phyloP scores from a whole-genome alignment of 140 eudicot genomes.

The Cichorium intybus region DNA sequence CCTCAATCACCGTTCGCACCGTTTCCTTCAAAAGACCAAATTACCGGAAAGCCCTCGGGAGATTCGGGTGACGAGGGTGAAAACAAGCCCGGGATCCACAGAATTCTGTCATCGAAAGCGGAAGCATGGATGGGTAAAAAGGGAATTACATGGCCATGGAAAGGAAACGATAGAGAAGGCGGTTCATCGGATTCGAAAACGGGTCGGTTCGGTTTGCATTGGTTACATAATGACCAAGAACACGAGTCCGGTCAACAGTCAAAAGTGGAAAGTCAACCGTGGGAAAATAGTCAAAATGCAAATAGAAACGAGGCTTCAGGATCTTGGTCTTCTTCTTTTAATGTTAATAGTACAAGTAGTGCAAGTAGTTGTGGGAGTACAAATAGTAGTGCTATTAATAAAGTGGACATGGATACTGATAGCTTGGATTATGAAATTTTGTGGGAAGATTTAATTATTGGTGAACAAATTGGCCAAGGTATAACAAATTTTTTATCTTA shows the following conservation, averaged over 20 bases:
- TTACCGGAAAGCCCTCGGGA: constrained; percentile 38
- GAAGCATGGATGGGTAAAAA: constrained; percentile 93
- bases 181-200: constrained; percentile 46
- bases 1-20: constrained; percentile 41
- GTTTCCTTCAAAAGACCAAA: constrained; percentile 29
- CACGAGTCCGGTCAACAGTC: constrained; percentile 44
- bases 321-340: constrained; percentile 75
- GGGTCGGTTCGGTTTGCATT: constrained; percentile 60
- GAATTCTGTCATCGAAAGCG: constrained; percentile 66
- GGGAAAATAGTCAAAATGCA: constrained; percentile 48
- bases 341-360: constrained; percentile 56
- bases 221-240: constrained; percentile 75
- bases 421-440: constrained; percentile 82
- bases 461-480: constrained; percentile 99
- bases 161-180: constrained; percentile 69
- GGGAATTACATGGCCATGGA: constrained; percentile 91
- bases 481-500: background rate
- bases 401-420: constrained; percentile 67
- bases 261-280: constrained; percentile 42
- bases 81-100: constrained; percentile 70
- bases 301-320: constrained; percentile 74
- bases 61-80: constrained; percentile 82
- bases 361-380: constrained; percentile 93
- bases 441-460: constrained; percentile 93
- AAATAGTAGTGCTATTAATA: constrained; percentile 77